Percentiles rank a stretch among this genome's conserved stretches.
Evolutionary conservation across 352 stramenopile genomes (phyloP).

Genomic region (Phytopythium boreale): DNA sequence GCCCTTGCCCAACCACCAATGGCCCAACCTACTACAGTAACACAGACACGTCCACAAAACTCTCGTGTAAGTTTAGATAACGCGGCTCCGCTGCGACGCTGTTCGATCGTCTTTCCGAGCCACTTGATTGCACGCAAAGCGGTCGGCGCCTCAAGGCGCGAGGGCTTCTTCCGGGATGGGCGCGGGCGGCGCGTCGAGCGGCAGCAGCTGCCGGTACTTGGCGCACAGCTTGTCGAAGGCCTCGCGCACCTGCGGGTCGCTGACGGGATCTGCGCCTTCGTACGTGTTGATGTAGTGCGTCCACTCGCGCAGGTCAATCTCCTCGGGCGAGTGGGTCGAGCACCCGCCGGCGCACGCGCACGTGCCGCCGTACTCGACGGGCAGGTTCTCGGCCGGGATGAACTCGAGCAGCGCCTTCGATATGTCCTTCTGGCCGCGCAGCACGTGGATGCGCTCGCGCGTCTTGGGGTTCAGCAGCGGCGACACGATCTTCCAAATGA

Average conservation of each 20-base stretch:
- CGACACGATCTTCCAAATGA: conserved; percentile 77
- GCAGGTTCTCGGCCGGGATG: conserved; percentile 56
- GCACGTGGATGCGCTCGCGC: conserved; percentile 62
- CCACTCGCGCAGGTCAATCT: conserved; percentile 59
- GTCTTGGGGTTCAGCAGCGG: conserved; percentile 74
- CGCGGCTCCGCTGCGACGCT: not conserved
- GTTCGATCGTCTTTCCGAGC: not conserved
- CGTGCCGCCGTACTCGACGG: conserved; percentile 60
- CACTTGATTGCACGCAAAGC: not conserved
- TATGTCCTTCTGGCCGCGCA: conserved; percentile 69
- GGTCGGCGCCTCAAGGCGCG: not conserved
- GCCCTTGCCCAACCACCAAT: not conserved
- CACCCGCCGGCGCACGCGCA: conserved; percentile 62
- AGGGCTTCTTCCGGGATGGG: conserved; percentile 7
- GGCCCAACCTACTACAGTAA: not conserved
- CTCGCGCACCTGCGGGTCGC: conserved; percentile 31
- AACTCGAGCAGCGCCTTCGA: conserved; percentile 68
- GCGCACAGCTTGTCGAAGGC: conserved; percentile 39
- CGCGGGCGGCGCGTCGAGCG: conserved; percentile 8
- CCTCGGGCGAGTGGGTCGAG: conserved; percentile 58
- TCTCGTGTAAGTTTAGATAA: conserved; percentile 2
- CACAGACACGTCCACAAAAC: not conserved
- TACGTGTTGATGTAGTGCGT: conserved; percentile 55
- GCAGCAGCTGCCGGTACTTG: conserved; percentile 47
- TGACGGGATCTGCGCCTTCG: conserved; percentile 15